Evolutionary conservation across 1,139 yeast species (phyloP), one percentile per base, ranked within the genome.

Genomic region (Yamadazyma trypodendri): DNA sequence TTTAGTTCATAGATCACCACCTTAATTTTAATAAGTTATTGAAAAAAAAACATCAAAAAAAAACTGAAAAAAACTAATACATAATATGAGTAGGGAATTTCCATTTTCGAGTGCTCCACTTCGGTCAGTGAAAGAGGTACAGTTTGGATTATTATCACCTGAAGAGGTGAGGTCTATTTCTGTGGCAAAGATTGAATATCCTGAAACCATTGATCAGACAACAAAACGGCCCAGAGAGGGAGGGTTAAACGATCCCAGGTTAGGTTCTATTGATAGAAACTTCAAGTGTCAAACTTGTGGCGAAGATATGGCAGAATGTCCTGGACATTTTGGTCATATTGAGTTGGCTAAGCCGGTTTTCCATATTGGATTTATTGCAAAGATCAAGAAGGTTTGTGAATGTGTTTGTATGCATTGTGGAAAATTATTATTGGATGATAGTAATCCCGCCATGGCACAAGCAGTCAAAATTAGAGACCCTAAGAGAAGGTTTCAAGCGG

Each of bases 351-450:
- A 90, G 60, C 98, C 99, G 9, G 98, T 94, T 23, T 92, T 94
- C 65, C 98, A 94, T 64, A 88, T 94, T 61, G 98, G 96, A 32
- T 92, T 88, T 62, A 81, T 92, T 54, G 81, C 95, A 38, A 90
- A 88, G 60, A 90, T 94, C 56, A 94, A 92, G 59, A 94, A 94
- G 62, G 88, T 88, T 29, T 85, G 96, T 63, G 98, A 94, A 63
- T 85, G 94, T 64, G 92, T 92, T 31, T 94, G 99, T 72, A 89
- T 90, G 87, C 96, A 94, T 66, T 94, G 99, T 72, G 98, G 98
- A 57, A 92, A 90, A 62, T 63, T 92, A 43, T 72, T 90, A 50
- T 69, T 90, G 34, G 98, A 94, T 61, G 97, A 89, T 62, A 68
- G 84, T 28, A 82, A 89, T 59, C 89, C 86, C 21, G 79, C 81